Conservation (phyloP, 805 yeast genomes). For the Alloascoidea hylecoeti region DNA sequence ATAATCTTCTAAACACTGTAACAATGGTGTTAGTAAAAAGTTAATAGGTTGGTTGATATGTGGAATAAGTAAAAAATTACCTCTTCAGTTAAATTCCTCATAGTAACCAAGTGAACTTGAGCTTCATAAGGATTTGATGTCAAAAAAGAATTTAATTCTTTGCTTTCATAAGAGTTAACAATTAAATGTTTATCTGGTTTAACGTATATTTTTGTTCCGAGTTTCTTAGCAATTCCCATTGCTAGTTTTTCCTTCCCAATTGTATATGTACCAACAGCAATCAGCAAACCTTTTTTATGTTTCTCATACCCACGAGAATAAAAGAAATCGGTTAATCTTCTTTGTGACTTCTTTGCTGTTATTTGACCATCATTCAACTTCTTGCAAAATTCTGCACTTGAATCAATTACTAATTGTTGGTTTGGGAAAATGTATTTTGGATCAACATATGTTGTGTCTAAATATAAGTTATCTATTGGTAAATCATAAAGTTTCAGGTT, state of each 20-base stretch:
- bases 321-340: constrained; percentile 3
- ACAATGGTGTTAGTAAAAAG: not conserved
- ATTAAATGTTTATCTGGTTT: not conserved
- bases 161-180: constrained; percentile 2
- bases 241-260: constrained; percentile 91
- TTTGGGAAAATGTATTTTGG: constrained; percentile 67
- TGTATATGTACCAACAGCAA: constrained; percentile 75
- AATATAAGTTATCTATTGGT: constrained; percentile 46
- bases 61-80: constrained; percentile 5
- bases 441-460: constrained; percentile 84
- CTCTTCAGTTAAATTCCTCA: constrained; percentile 36
- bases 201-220: constrained; percentile 28
- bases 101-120: constrained; percentile 61
- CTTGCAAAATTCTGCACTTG: constrained; percentile 38
- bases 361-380: constrained; percentile 19
- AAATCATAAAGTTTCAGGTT: constrained; percentile 11
- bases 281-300: constrained; percentile 25
- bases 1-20: constrained; percentile 26
- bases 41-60: too few relatives aligned
- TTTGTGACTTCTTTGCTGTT: constrained; percentile 1
- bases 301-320: constrained; percentile 2
- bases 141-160: constrained; percentile 22
- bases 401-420: constrained; percentile 52
- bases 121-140: constrained; percentile 29
- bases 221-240: constrained; percentile 36